Evolutionary conservation across 1,284 basidiomycete genomes (phyloP), one percentile per base, ranked within the genome.

Genomic region (Mycena sp.): DNA sequence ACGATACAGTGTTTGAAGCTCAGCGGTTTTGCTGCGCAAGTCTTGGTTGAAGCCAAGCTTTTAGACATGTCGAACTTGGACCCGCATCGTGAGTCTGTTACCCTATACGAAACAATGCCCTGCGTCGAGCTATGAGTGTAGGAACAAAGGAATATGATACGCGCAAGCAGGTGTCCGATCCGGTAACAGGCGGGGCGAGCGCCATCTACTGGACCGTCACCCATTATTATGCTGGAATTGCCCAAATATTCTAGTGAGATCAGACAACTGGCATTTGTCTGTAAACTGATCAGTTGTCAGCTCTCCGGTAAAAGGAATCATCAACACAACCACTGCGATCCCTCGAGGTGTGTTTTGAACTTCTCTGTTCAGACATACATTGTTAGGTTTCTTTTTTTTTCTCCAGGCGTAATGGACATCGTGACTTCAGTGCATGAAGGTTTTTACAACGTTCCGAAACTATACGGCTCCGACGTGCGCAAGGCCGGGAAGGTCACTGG

Each of bases 91-190:
- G 66, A 60, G 78, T 72, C 26, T 10, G 10, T 9, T 35, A 12
- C 21, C 28, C 16, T 60, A 4, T 51, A 32, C 11, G 21, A 28
- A 14, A 12, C n/a, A n/a, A n/a, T n/a, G n/a, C n/a, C n/a, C n/a
- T n/a, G n/a, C n/a, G n/a, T n/a, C 50, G 17, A 35, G 7, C 32
- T 35, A 35, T 38, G 50, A 30, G 41, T 25, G 25, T 64, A 87
- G 86, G 85, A 26, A 67, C 85, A 0, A 85, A 83, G 67, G 86
- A 87, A 65, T 87, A 88, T 68, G 77, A 81, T 32, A 77, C 79
- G 1, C 70, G 74, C 3, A 78, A 77, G 46, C 71, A 76, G 45
- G 72, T 78, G 4, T 70, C 78, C 0, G 82, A 86, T 66, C 82
- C 83, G 0, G 65, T 84, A 11, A 81, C 79, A 3, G 83, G 82